These are phyloP conservation scores for Thelephora aurantiotincta DNA, from an alignment of 768 basidiomycete genomes.

Conservation along the genomic window DNA sequence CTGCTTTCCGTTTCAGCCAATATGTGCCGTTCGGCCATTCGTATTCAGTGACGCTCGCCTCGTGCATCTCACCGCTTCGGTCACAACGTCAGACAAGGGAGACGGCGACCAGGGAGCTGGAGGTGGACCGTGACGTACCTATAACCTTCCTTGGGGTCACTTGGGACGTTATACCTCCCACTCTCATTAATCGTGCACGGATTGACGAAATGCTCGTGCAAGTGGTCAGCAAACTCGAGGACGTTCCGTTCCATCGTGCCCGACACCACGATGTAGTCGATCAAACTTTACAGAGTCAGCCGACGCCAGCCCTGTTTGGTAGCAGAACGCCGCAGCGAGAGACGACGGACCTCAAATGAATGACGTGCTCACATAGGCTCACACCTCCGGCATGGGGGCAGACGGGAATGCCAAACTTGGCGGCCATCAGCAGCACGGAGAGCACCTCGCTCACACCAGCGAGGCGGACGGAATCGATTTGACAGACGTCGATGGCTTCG, in stretches of 20 bases:
- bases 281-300: conserved; percentile 35
- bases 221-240: conserved; percentile 79
- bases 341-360: conserved; percentile 51
- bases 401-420: conserved; percentile 80
- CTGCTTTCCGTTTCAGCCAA: conserved; percentile 33
- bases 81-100: not conserved
- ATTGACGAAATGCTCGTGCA: conserved; percentile 87
- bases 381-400: conserved; percentile 95
- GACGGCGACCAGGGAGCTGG: not conserved
- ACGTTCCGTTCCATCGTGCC: conserved; percentile 92
- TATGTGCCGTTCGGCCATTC: conserved; percentile 81
- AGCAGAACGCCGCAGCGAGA: not conserved
- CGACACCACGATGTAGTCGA: conserved; percentile 87
- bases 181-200: conserved; percentile 78
- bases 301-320: not conserved
- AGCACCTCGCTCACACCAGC: conserved; percentile 93
- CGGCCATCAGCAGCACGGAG: conserved; percentile 78
- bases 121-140: conserved; percentile 25
- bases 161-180: conserved; percentile 83
- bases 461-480: conserved; percentile 89
- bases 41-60: conserved; percentile 66
- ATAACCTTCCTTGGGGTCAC: conserved; percentile 64
- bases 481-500: conserved; percentile 87
- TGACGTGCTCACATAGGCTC: conserved; percentile 85
- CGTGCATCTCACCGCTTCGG: conserved; percentile 76